Conservation (phyloP, 805 yeast species). For the Jamesozyma piceae region DNA sequence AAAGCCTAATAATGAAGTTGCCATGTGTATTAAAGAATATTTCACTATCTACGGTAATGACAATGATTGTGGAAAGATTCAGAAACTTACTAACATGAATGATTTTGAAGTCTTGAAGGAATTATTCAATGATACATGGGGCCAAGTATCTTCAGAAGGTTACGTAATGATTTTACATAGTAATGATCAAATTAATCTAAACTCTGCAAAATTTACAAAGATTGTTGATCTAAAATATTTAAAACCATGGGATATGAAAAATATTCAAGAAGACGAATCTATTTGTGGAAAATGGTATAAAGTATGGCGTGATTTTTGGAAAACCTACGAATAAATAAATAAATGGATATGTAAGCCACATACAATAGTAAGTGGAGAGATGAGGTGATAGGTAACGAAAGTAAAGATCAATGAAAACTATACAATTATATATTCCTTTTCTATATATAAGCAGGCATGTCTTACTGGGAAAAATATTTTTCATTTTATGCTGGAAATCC, state of each 20-base stretch:
- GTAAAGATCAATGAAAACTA: too few species aligned
- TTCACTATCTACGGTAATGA: constrained; percentile 25
- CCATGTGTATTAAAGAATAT: constrained; percentile 27
- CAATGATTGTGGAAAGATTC: constrained; percentile 11
- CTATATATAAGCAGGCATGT: too few species aligned
- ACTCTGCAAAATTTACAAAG: constrained; percentile 6
- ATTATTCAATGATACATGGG: constrained; percentile 28
- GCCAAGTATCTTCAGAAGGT: constrained; percentile 19
- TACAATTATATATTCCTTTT: too few species aligned
- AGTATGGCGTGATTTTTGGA: constrained; percentile 15
- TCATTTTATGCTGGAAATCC: too few species aligned
- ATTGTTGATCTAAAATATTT: constrained; percentile 18
- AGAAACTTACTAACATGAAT: constrained; percentile 9
- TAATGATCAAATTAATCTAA: constrained; percentile 1
- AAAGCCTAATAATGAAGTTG: constrained; percentile 25
- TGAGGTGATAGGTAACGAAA: neutral
- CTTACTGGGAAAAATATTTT: too few species aligned
- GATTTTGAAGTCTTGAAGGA: constrained; percentile 21
- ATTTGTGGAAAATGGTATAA: constrained; percentile 13
- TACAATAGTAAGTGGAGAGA: too few species aligned
- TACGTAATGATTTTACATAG: constrained; percentile 7
- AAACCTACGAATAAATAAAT: neutral
- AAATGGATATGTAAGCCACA: too few species aligned
- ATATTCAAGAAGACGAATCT: constrained; percentile 2
- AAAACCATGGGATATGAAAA: constrained; percentile 20